Percentiles rank a stretch among this genome's conserved stretches.
Conservation (phyloP, 768 basidiomycete genomes). For the Amanita polypyramis region DNA sequence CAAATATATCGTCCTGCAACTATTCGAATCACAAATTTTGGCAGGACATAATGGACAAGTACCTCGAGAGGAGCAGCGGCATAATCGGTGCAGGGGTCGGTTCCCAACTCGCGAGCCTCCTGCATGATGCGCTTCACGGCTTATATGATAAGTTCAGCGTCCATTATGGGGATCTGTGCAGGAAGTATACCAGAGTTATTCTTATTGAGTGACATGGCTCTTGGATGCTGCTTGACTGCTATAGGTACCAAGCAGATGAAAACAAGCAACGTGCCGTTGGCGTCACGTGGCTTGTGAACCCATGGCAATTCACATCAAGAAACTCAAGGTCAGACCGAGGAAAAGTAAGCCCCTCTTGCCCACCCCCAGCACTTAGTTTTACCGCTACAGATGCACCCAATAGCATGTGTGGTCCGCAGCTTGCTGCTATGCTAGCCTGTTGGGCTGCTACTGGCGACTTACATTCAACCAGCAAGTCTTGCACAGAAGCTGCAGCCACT, state of each 20-base stretch:
- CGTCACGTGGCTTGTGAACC: constrained; percentile 1
- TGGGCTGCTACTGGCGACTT: constrained; percentile 72
- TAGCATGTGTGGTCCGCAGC: constrained; percentile 56
- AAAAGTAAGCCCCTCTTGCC: constrained; percentile 41
- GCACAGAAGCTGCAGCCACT: constrained; percentile 46
- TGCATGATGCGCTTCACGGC: constrained; percentile 97
- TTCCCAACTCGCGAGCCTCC: constrained; percentile 82
- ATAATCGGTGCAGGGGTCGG: constrained; percentile 81
- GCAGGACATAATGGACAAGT: constrained; percentile 9
- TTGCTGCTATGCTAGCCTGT: constrained; percentile 74
- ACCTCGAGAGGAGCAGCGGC: constrained; percentile 76
- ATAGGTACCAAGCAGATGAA: constrained; percentile 4
- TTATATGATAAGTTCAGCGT: constrained; percentile 16
- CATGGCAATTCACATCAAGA: constrained; percentile 65
- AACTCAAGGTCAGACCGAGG: constrained; percentile 69
- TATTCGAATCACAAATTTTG: neutral
- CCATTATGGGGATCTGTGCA: neutral
- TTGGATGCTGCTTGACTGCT: constrained; percentile 7
- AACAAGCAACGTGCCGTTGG: constrained; percentile 10
- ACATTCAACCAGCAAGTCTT: constrained; percentile 34
- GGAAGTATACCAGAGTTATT: constrained; percentile 65
- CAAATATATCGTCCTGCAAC: constrained; percentile 78
- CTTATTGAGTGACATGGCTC: constrained; percentile 52
- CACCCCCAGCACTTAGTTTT: constrained; percentile 7
- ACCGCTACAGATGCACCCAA: constrained; percentile 28